A percentile compares a stretch with the other conserved stretches of the same genome.
Conservation (phyloP, 176 grass and related monocot genomes). For the Ampelocalamus luodianensis region DNA sequence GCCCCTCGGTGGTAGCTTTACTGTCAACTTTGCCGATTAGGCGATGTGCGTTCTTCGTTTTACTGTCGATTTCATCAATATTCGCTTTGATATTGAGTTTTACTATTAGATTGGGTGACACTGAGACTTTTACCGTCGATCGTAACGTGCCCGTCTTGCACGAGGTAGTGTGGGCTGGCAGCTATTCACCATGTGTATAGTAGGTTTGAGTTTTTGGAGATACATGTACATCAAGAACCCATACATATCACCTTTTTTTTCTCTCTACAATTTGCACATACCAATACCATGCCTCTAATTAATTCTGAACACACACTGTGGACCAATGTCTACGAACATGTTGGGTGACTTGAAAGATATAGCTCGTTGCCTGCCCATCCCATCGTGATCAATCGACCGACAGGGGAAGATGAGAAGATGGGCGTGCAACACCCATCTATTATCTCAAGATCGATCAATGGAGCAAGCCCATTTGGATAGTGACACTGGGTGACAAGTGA, state of each 20-base stretch:
- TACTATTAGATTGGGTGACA: no score
- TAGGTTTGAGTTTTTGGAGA: not conserved
- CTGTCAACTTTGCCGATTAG: no score
- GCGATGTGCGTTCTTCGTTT: no score
- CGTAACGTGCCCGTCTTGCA: no score
- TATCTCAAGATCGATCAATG: not conserved
- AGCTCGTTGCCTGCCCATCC: not conserved
- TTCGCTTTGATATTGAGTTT: no score
- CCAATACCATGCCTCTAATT: not conserved
- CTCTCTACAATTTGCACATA: not conserved
- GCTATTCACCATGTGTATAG: no score
- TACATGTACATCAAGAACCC: not conserved
- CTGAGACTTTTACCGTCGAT: no score
- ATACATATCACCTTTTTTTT: not conserved
- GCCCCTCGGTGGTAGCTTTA: no score
- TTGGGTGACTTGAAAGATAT: not conserved
- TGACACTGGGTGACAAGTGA: not conserved
- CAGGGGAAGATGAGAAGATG: not conserved
- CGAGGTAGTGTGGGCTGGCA: no score
- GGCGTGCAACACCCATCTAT: not conserved
- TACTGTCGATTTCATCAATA: no score
- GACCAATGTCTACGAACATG: not conserved
- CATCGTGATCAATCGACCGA: not conserved
- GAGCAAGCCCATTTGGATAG: not conserved
- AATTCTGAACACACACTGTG: not conserved